phyloP scores from a whole-genome alignment of 1,139 yeast genomes.

The Candida anutae region DNA sequence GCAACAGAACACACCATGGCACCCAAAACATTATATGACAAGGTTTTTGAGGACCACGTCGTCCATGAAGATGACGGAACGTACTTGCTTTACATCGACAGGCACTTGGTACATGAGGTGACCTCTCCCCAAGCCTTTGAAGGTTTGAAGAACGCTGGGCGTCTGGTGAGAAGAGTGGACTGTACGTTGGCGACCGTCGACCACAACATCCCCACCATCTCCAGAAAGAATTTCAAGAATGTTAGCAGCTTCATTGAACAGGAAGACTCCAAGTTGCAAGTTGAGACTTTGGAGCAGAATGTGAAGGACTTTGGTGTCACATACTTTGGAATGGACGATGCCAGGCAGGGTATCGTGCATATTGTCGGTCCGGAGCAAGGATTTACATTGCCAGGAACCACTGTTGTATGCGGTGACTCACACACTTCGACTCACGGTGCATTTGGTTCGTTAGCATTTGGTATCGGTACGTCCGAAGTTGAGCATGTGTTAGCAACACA shows the following conservation, averaged over 20 bases:
- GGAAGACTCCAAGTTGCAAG: slow-evolving; percentile 88
- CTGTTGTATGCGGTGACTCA: slow-evolving; percentile 98
- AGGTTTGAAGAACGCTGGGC: slow-evolving; percentile 80
- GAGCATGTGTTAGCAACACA: slow-evolving; percentile 98
- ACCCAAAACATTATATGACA: slow-evolving; percentile 79
- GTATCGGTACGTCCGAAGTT: slow-evolving; percentile 98
- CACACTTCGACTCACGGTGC: slow-evolving; percentile 99
- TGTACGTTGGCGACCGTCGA: slow-evolving; percentile 97
- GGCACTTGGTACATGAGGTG: slow-evolving; percentile 96
- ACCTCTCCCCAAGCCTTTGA: slow-evolving; percentile 99
- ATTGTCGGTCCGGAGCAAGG: slow-evolving; percentile 99
- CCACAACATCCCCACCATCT: slow-evolving; percentile 91
- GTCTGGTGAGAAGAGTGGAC: slow-evolving; percentile 84
- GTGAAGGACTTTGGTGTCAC: slow-evolving; percentile 85
- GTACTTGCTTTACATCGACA: slow-evolving; percentile 79
- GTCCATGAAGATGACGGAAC: slow-evolving; percentile 90
- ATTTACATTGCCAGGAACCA: slow-evolving; percentile 94
- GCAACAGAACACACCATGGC: slow-evolving; percentile 5
- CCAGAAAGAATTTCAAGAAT: slow-evolving; percentile 68
- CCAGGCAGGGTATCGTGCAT: slow-evolving; percentile 95
- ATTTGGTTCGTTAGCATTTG: slow-evolving; percentile 95
- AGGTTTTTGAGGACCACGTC: slow-evolving; percentile 89
- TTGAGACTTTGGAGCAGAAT: slow-evolving; percentile 83
- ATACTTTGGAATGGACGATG: slow-evolving; percentile 89
- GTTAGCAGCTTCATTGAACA: slow-evolving; percentile 81